phyloP scores from a whole-genome alignment of 768 basidiomycete species.

The Aureoboletus auriporus region DNA sequence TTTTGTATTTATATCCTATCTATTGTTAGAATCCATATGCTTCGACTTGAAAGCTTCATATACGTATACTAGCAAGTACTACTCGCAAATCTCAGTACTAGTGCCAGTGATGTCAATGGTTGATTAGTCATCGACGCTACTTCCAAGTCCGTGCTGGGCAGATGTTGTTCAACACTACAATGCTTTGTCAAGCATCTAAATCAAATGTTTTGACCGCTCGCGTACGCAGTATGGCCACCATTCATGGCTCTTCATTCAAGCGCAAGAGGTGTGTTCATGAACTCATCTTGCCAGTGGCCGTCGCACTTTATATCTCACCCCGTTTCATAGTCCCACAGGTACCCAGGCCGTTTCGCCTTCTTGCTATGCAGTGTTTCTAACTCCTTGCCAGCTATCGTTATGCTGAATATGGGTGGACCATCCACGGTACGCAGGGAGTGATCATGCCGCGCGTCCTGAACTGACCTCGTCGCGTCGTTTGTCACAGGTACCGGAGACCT shows the following conservation, averaged over 20 bases:
- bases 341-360: background rate
- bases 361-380: conserved; percentile 5
- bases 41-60: too few relatives aligned
- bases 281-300: background rate
- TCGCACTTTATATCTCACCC: conserved; percentile 10
- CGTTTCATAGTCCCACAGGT: conserved; percentile 60
- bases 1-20: conserved; percentile 5
- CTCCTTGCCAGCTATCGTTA: conserved; percentile 67
- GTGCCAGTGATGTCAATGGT: background rate
- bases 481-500: conserved; percentile 80
- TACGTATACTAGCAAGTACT: too few relatives aligned
- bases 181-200: conserved; percentile 30
- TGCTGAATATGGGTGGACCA: conserved; percentile 99
- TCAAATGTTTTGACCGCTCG: conserved; percentile 20
- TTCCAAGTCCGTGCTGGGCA: too few relatives aligned
- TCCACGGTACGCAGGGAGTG: conserved; percentile 61
- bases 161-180: background rate
- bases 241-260: conserved; percentile 35
- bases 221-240: conserved; percentile 41
- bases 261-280: conserved; percentile 39
- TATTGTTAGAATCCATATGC: too few relatives aligned
- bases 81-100: too few relatives aligned
- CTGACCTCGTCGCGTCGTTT: conserved; percentile 5
- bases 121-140: conserved; percentile 16
- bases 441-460: background rate